These are phyloP conservation scores for Flaveria linearis DNA, from an alignment of 129 eudicot species.

Conservation along the genomic window DNA sequence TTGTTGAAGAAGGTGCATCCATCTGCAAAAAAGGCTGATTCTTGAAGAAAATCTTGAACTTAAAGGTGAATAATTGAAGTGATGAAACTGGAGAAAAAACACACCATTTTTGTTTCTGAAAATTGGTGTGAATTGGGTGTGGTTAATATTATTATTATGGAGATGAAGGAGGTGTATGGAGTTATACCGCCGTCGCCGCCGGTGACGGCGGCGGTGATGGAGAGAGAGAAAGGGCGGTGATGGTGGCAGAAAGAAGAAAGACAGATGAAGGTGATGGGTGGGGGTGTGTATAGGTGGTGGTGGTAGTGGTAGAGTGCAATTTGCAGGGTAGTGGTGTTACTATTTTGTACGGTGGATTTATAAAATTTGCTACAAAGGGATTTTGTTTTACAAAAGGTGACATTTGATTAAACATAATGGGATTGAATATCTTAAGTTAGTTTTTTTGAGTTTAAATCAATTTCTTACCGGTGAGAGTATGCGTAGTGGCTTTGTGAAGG, in stretches of 20 bases:
- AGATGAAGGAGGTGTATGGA: background rate
- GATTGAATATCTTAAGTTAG: no score
- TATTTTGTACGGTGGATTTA: conserved; percentile 35
- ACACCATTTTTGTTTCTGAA: conserved; percentile 24
- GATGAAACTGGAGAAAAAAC: conserved; percentile 4
- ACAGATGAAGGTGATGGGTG: conserved; percentile 10
- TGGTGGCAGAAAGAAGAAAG: background rate
- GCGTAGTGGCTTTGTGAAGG: no score
- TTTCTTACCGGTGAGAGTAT: no score
- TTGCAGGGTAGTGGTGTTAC: conserved; percentile 34
- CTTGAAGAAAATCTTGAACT: background rate
- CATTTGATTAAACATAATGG: no score
- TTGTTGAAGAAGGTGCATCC: conserved; percentile 32
- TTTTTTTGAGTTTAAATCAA: no score
- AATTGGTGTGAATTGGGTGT: background rate
- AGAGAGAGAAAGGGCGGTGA: conserved; percentile 16
- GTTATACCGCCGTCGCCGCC: conserved; percentile 25
- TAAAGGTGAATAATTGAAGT: background rate
- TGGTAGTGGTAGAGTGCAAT: conserved; percentile 15
- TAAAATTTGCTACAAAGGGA: conserved; percentile 1
- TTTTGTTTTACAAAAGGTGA: background rate
- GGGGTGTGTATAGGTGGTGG: background rate
- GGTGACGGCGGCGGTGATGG: conserved; percentile 22
- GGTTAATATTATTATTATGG: background rate
- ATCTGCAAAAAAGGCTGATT: conserved; percentile 37